Conservation (phyloP, 2,329 filamentous ascomycete genomes). For the Apiospora koreana region DNA sequence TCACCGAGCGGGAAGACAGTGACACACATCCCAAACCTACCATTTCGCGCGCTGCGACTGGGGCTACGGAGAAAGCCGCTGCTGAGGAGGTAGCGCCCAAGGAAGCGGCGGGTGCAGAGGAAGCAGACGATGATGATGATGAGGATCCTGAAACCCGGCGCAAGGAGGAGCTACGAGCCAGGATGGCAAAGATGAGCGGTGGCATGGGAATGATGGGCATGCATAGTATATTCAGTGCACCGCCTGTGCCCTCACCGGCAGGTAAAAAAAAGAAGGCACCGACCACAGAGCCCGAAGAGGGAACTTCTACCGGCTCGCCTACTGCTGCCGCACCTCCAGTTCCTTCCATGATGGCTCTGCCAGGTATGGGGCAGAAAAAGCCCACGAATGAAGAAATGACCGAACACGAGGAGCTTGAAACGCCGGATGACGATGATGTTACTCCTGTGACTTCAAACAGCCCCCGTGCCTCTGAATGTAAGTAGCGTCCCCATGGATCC, state of each 20-base stretch:
- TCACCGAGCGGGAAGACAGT: conserved; percentile 72
- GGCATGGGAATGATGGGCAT: conserved; percentile 76
- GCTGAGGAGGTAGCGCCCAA: conserved; percentile 30
- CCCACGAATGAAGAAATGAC: conserved; percentile 44
- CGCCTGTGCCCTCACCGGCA: conserved; percentile 54
- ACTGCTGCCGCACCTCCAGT: conserved; percentile 57
- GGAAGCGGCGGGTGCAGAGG: conserved; percentile 54
- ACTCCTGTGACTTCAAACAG: conserved; percentile 31
- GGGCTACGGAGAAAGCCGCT: conserved; percentile 41
- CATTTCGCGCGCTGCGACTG: conserved; percentile 39
- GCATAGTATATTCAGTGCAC: conserved; percentile 82
- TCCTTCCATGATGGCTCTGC: conserved; percentile 64
- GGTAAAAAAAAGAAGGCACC: conserved; percentile 59
- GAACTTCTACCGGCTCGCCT: conserved; percentile 40
- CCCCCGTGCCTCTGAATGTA: conserved; percentile 27
- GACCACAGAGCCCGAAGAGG: conserved; percentile 44
- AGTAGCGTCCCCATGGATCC: conserved; percentile 20
- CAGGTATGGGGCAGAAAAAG: conserved; percentile 67
- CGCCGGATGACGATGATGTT: conserved; percentile 35
- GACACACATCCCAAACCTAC: conserved; percentile 56
- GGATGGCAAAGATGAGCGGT: conserved; percentile 98
- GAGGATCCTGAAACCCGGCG: conserved; percentile 84
- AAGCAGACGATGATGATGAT: conserved; percentile 73
- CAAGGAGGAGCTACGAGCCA: conserved; percentile 83
- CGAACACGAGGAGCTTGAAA: conserved; percentile 52